Evolutionary conservation across 805 yeast species (phyloP).

Genomic region (Candida jianshihensis): DNA sequence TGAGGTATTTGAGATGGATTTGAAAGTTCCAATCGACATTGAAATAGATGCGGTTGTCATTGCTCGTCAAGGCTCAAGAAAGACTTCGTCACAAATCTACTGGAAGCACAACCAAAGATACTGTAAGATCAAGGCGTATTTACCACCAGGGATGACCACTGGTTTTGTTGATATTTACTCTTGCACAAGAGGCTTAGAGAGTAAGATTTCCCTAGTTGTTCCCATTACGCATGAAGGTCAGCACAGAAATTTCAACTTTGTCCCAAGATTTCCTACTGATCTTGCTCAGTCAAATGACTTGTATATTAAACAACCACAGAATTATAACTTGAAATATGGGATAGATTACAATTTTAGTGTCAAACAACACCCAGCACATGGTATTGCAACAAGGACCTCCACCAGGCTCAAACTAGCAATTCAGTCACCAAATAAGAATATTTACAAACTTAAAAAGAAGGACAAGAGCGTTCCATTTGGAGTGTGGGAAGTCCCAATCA

Average conservation of each 20-base stretch:
- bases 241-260: slow-evolving; percentile 57
- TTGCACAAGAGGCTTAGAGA: slow-evolving; percentile 55
- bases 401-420: slow-evolving; percentile 53
- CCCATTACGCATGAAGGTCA: slow-evolving; percentile 71
- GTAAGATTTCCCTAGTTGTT: slow-evolving; percentile 63
- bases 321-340: slow-evolving; percentile 46
- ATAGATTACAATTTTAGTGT: slow-evolving; percentile 61
- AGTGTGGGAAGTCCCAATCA: slow-evolving; percentile 52
- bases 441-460: slow-evolving; percentile 48
- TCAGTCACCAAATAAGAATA: slow-evolving; percentile 81
- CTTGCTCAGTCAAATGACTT: slow-evolving; percentile 64
- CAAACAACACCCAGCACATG: slow-evolving; percentile 37
- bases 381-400: slow-evolving; percentile 8
- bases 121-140: slow-evolving; percentile 71
- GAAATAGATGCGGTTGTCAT: slow-evolving; percentile 61
- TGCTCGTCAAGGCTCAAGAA: slow-evolving; percentile 33
- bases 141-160: slow-evolving; percentile 61
- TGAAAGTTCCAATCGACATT: slow-evolving; percentile 62
- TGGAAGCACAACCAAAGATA: slow-evolving; percentile 60
- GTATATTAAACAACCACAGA: slow-evolving; percentile 82
- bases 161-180: slow-evolving; percentile 76
- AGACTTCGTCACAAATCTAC: slow-evolving; percentile 70
- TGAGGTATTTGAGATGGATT: slow-evolving; percentile 73
- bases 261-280: slow-evolving; percentile 65
- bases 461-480: slow-evolving; percentile 44